phyloP scores from a whole-genome alignment of 257 asterid species.

The Voacanga thouarsii region DNA sequence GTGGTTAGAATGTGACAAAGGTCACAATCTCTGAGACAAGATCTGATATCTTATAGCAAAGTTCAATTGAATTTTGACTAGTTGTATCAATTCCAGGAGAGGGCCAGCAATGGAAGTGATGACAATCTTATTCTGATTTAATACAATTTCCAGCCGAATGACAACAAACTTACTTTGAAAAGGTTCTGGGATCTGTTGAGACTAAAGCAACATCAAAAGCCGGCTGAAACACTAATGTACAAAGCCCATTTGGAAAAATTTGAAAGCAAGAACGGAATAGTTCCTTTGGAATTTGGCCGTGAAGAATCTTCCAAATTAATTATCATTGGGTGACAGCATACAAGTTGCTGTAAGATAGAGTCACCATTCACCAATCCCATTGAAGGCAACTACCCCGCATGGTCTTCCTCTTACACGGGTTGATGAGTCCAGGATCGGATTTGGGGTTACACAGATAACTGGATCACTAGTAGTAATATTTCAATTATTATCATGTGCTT shows the following conservation, averaged over 20 bases:
- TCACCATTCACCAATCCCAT: not conserved
- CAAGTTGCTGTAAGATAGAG: not conserved
- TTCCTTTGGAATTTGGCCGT: constrained; percentile 4
- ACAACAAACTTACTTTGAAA: not conserved
- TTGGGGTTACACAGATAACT: too few relatives aligned
- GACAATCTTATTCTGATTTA: not conserved
- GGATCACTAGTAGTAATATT: too few relatives aligned
- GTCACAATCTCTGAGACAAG: constrained; percentile 5
- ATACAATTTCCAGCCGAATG: constrained; percentile 12
- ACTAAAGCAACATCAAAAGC: constrained; percentile 11
- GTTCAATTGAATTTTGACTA: not conserved
- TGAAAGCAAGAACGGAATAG: not conserved
- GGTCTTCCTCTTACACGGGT: too few relatives aligned
- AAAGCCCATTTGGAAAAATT: not conserved
- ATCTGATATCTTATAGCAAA: not conserved
- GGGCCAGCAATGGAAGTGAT: not conserved
- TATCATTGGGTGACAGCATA: not conserved
- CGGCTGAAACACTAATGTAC: constrained; percentile 18
- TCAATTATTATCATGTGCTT: too few relatives aligned
- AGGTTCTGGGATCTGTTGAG: not conserved
- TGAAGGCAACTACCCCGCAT: too few relatives aligned
- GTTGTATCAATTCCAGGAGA: not conserved
- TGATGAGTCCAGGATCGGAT: too few relatives aligned
- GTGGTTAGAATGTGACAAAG: not conserved
- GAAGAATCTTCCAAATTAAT: constrained; percentile 7